Percentiles rank a stretch among this genome's conserved stretches.
Evolutionary conservation across 495 filamentous ascomycete genomes (phyloP).

Genomic region (Articulospora tetracladia): DNA sequence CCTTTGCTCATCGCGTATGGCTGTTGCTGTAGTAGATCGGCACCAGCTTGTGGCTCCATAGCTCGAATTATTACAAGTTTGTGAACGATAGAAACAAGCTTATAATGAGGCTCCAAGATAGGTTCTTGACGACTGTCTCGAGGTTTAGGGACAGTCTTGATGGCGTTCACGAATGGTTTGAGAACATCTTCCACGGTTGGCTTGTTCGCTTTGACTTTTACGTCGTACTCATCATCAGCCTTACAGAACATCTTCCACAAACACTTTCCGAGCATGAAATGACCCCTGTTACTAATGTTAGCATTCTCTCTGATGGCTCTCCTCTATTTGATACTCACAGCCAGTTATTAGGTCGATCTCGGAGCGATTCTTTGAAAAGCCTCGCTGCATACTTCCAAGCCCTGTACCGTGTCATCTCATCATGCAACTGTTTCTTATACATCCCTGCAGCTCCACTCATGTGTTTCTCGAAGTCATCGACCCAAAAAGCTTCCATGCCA

Average conservation of each 20-base stretch:
- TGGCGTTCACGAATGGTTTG: conserved; percentile 66
- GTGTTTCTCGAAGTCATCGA: conserved; percentile 70
- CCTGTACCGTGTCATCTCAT: conserved; percentile 66
- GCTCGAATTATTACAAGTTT: conserved; percentile 63
- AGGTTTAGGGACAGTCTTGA: conserved; percentile 76
- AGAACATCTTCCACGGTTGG: conserved; percentile 58
- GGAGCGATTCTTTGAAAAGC: conserved; percentile 73
- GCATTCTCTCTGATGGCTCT: conserved; percentile 6
- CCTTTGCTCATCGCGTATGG: conserved; percentile 21
- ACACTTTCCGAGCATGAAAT: conserved; percentile 91
- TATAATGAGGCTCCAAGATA: conserved; percentile 94
- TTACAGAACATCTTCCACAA: conserved; percentile 88
- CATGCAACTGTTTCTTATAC: conserved; percentile 69
- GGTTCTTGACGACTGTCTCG: conserved; percentile 75
- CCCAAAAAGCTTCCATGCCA: conserved; percentile 77
- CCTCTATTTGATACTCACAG: conserved; percentile 50
- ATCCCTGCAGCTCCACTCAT: conserved; percentile 71
- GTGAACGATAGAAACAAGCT: conserved; percentile 80
- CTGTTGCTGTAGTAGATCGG: conserved; percentile 24
- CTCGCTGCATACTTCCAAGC: conserved; percentile 83
- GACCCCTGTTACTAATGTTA: conserved; percentile 49
- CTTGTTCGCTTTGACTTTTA: conserved; percentile 35
- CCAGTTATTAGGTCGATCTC: conserved; percentile 77
- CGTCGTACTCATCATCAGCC: conserved; percentile 47
- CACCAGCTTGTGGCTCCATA: conserved; percentile 26